These are phyloP conservation scores for Capsella bursapastoris DNA, from an alignment of 345 rosid genomes.

Conservation along the genomic window DNA sequence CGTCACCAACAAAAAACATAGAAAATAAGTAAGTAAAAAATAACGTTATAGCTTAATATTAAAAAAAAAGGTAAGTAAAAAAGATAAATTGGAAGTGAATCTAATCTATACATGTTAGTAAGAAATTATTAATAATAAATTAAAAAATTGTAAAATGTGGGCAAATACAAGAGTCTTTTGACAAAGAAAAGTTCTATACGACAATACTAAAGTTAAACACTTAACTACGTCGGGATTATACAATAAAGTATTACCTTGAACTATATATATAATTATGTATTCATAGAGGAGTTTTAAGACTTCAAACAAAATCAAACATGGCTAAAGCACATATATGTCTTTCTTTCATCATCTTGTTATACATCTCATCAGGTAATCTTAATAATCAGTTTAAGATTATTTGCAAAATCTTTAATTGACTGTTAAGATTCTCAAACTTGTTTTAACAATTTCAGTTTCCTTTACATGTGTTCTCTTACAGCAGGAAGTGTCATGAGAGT, in stretches of 20 bases:
- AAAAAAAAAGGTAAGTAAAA: too few species aligned
- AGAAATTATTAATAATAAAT: neutral
- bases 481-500: slow-evolving; percentile 1
- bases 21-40: neutral
- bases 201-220: neutral
- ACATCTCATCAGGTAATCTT: slow-evolving; percentile 20
- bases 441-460: neutral
- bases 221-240: neutral
- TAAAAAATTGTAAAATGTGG: neutral
- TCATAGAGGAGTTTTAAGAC: neutral
- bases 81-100: too few species aligned
- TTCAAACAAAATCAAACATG: slow-evolving; percentile 21
- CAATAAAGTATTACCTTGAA: neutral
- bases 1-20: neutral
- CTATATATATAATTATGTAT: neutral
- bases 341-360: slow-evolving; percentile 27
- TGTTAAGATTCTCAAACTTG: neutral
- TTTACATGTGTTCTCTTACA: neutral
- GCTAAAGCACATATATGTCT: slow-evolving; percentile 10
- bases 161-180: neutral
- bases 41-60: neutral
- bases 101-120: neutral
- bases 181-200: neutral
- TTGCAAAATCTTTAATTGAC: neutral
- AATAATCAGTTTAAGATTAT: neutral